Conservation (phyloP, 108 stramenopile genomes). For the Cyclotella sp. region DNA sequence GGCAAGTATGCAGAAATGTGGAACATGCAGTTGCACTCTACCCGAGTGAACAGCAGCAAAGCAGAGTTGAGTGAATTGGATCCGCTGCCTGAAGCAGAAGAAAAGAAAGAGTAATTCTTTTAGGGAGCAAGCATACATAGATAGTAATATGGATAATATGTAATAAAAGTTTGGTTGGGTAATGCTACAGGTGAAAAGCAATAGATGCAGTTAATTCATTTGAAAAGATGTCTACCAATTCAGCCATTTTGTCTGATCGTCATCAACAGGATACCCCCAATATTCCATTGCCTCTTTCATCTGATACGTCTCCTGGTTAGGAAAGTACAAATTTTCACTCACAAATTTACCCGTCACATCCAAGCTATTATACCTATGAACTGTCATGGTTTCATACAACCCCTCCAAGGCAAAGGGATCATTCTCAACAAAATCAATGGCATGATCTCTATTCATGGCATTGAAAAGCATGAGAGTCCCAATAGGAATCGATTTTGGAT, state of each 20-base stretch:
- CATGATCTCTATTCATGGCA: conserved; percentile 75
- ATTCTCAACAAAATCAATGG: conserved; percentile 81
- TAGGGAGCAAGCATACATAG: neutral
- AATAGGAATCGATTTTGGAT: conserved; percentile 66
- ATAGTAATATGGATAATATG: neutral
- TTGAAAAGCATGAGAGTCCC: conserved; percentile 86
- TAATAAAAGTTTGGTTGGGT: neutral
- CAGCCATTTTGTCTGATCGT: conserved; percentile 82
- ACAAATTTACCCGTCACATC: conserved; percentile 89
- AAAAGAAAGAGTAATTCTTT: conserved; percentile 15
- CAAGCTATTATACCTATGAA: conserved; percentile 79
- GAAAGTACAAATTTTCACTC: conserved; percentile 62
- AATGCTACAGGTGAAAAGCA: neutral
- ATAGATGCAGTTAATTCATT: neutral
- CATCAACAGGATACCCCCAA: conserved; percentile 85
- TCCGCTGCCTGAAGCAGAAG: neutral
- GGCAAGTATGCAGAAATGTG: conserved; percentile 93
- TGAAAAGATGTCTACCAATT: conserved; percentile 61
- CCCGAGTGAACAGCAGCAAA: conserved; percentile 17
- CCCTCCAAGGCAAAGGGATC: conserved; percentile 72
- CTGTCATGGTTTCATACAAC: conserved; percentile 76
- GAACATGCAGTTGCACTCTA: conserved; percentile 82
- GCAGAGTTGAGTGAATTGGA: conserved; percentile 25
- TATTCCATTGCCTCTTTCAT: conserved; percentile 87
- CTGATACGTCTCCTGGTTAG: conserved; percentile 64